A percentile compares a stretch with the other conserved stretches of the same genome.
These are phyloP conservation scores for Erodium texanum DNA, from an alignment of 441 rosid species.

Conservation along the genomic window DNA sequence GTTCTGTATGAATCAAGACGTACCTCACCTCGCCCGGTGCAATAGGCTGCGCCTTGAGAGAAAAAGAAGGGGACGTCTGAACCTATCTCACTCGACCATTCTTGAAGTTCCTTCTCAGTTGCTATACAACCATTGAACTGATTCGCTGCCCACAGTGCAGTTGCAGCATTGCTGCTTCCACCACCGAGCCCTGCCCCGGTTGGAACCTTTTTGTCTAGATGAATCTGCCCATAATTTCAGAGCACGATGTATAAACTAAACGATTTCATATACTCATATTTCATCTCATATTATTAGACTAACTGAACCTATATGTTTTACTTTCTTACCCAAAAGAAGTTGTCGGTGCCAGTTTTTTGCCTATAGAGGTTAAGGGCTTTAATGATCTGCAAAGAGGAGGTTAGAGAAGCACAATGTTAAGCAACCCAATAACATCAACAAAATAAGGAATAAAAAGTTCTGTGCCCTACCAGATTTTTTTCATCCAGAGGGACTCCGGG, in stretches of 20 bases:
- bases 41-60: slow-evolving; percentile 88
- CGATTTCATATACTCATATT: not conserved
- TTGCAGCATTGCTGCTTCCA: slow-evolving; percentile 97
- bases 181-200: slow-evolving; percentile 97
- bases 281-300: not conserved
- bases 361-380: slow-evolving; percentile 89
- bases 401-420: slow-evolving; percentile 9
- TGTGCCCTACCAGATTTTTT: slow-evolving; percentile 45
- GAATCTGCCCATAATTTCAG: slow-evolving; percentile 37
- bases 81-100: slow-evolving; percentile 94
- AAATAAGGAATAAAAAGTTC: not conserved
- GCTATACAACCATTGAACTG: slow-evolving; percentile 66
- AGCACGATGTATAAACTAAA: no score
- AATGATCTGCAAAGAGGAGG: slow-evolving; percentile 53
- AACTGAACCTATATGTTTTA: not conserved
- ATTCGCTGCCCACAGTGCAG: slow-evolving; percentile 98
- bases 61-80: slow-evolving; percentile 95
- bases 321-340: slow-evolving; percentile 67
- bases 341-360: slow-evolving; percentile 65
- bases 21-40: slow-evolving; percentile 98
- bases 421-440: slow-evolving; percentile 10
- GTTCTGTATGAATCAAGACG: slow-evolving; percentile 17
- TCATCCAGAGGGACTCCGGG: slow-evolving; percentile 87
- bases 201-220: slow-evolving; percentile 81
- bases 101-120: slow-evolving; percentile 80